Conservation (phyloP, 1,139 yeast genomes). For the Blastobotrys arbuscula region DNA sequence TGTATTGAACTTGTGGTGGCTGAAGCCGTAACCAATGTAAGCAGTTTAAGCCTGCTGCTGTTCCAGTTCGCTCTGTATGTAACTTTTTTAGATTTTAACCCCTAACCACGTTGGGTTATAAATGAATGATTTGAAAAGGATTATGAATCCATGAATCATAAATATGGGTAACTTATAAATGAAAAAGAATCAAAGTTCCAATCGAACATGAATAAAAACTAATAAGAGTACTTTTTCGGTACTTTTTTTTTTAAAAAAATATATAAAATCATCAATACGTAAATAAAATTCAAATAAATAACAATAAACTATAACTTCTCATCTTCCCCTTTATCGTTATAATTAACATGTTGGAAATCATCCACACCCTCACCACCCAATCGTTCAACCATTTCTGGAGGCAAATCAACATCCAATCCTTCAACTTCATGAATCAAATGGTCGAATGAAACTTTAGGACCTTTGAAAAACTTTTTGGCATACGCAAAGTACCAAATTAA, state of each 20-base stretch:
- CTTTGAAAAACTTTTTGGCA: constrained; percentile 2
- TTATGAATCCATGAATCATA: too few relatives aligned
- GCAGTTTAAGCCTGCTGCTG: too few relatives aligned
- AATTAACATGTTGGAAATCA: neutral
- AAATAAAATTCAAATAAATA: neutral
- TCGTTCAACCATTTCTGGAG: neutral
- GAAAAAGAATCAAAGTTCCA: neutral
- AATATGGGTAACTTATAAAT: neutral
- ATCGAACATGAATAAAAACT: too few relatives aligned
- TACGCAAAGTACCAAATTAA: constrained; percentile 2
- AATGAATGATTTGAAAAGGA: too few relatives aligned
- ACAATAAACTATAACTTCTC: neutral
- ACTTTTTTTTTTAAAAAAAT: neutral
- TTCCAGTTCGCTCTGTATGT: too few relatives aligned
- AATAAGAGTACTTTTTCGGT: too few relatives aligned
- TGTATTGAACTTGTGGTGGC: too few relatives aligned
- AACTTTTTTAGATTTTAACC: too few relatives aligned
- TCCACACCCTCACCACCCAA: neutral
- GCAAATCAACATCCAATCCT: constrained; percentile 3
- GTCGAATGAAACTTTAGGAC: constrained; percentile 2
- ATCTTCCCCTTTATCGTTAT: neutral
- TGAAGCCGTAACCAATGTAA: too few relatives aligned
- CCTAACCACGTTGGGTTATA: too few relatives aligned
- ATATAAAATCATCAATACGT: neutral
- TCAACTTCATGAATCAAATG: constrained; percentile 5